Conservation (phyloP, 2,329 filamentous ascomycete genomes). For the Diaporthe australafricana region DNA sequence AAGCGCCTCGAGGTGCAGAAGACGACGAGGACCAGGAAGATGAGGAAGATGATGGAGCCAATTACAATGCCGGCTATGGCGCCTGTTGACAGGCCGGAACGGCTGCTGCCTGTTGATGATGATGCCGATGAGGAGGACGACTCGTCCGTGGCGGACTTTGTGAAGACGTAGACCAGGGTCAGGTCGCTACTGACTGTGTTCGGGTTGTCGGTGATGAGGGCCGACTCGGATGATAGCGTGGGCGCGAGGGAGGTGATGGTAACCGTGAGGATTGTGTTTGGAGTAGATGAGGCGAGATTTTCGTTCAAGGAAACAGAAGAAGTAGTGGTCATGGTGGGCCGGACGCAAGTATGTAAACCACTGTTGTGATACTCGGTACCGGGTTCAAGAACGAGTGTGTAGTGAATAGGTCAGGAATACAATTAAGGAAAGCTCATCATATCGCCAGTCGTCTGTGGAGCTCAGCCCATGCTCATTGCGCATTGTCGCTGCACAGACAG, state of each 20-base stretch:
- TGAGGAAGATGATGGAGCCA: slow-evolving; percentile 35
- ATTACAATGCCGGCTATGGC: slow-evolving; percentile 45
- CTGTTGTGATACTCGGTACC: slow-evolving; percentile 2
- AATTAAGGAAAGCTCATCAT: neutral
- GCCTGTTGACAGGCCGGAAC: slow-evolving; percentile 35
- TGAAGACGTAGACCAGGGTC: slow-evolving; percentile 33
- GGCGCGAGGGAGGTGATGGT: slow-evolving; percentile 28
- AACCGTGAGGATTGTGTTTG: slow-evolving; percentile 18
- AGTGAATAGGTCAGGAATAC: neutral
- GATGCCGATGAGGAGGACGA: slow-evolving; percentile 18
- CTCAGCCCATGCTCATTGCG: neutral
- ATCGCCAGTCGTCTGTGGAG: neutral
- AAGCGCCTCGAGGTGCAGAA: slow-evolving; percentile 34
- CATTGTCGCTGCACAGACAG: slow-evolving; percentile 9
- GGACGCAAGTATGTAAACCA: slow-evolving; percentile 9
- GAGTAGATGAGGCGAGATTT: neutral
- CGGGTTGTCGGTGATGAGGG: neutral
- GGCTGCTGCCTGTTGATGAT: slow-evolving; percentile 1
- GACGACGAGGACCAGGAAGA: slow-evolving; percentile 37
- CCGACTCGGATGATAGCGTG: slow-evolving; percentile 11
- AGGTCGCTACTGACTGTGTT: slow-evolving; percentile 31
- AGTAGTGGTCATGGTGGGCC: slow-evolving; percentile 18
- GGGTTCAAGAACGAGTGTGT: slow-evolving; percentile 1
- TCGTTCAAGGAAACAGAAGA: slow-evolving; percentile 1
- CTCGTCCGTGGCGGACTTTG: slow-evolving; percentile 14